Conservation (phyloP, 768 basidiomycete species). For the Xerocomellus intermedius region DNA sequence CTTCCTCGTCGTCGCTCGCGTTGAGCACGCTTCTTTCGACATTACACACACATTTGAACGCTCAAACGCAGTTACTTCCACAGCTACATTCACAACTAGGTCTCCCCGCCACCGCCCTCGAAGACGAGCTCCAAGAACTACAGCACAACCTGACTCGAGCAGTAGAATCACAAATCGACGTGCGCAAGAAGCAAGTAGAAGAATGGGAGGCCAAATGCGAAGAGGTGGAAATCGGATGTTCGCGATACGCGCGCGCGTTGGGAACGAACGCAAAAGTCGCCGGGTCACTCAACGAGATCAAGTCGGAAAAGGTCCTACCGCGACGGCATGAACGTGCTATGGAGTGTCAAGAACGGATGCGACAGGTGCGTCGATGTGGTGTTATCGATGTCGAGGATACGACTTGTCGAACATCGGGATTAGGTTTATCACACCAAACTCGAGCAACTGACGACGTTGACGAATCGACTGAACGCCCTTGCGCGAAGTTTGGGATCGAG, state of each 20-base stretch:
- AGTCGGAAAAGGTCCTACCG: slow-evolving; percentile 72
- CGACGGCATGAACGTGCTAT: slow-evolving; percentile 64
- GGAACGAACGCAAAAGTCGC: slow-evolving; percentile 70
- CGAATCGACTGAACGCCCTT: slow-evolving; percentile 59
- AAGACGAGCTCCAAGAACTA: slow-evolving; percentile 73
- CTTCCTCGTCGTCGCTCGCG: slow-evolving; percentile 34
- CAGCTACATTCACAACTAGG: slow-evolving; percentile 83
- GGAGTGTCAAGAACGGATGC: slow-evolving; percentile 72
- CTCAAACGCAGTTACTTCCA: slow-evolving; percentile 80
- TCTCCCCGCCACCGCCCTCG: slow-evolving; percentile 72
- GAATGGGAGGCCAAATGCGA: slow-evolving; percentile 65
- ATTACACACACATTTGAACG: slow-evolving; percentile 72
- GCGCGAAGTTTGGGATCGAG: slow-evolving; percentile 58
- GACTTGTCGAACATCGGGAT: not conserved
- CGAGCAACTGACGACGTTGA: slow-evolving; percentile 70
- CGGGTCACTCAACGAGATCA: slow-evolving; percentile 62
- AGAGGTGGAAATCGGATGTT: slow-evolving; percentile 59
- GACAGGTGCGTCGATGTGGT: slow-evolving; percentile 55
- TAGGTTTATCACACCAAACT: slow-evolving; percentile 76
- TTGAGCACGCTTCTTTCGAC: slow-evolving; percentile 73
- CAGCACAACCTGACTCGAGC: slow-evolving; percentile 74
- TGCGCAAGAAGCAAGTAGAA: slow-evolving; percentile 74
- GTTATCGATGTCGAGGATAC: slow-evolving; percentile 19
- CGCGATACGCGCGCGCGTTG: slow-evolving; percentile 64
- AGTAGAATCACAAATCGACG: slow-evolving; percentile 71